Conservation (phyloP, 192 early-diverging fungal species). For the Gigaspora rosea region DNA sequence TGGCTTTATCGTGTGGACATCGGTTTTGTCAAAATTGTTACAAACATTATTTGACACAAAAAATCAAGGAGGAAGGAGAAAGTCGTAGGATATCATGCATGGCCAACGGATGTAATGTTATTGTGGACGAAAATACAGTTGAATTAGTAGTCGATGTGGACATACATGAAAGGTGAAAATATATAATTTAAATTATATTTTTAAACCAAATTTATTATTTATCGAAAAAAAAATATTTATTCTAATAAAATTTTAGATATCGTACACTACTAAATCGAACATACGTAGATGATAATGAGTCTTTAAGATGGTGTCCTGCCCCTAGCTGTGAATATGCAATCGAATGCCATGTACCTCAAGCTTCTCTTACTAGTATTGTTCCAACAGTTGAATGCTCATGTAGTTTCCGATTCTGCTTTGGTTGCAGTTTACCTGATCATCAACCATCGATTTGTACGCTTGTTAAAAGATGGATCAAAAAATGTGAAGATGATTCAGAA, state of each 20-base stretch:
- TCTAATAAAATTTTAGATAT: conserved; percentile 57
- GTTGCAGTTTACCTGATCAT: conserved; percentile 79
- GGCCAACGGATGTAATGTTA: conserved; percentile 69
- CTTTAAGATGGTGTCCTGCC: conserved; percentile 90
- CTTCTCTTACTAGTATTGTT: conserved; percentile 69
- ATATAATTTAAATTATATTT: neutral
- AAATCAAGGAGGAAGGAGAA: conserved; percentile 89
- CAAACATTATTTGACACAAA: conserved; percentile 77
- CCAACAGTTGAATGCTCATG: conserved; percentile 88
- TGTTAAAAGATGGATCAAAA: conserved; percentile 87
- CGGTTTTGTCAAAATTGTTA: conserved; percentile 90
- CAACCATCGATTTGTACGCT: conserved; percentile 90
- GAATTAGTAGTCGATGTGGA: conserved; percentile 62
- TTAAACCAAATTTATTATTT: neutral
- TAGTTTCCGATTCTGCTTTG: conserved; percentile 87
- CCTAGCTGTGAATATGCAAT: conserved; percentile 95
- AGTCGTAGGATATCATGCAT: conserved; percentile 86
- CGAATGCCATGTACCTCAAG: conserved; percentile 79
- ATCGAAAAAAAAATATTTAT: neutral
- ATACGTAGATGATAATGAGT: conserved; percentile 88
- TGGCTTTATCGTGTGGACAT: conserved; percentile 86
- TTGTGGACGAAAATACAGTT: conserved; percentile 84
- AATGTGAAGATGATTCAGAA: conserved; percentile 97
- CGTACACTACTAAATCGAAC: conserved; percentile 76
- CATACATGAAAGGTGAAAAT: conserved; percentile 59